Evolutionary conservation across 495 filamentous ascomycete genomes (phyloP).

Genomic region (Neurospora africana): DNA sequence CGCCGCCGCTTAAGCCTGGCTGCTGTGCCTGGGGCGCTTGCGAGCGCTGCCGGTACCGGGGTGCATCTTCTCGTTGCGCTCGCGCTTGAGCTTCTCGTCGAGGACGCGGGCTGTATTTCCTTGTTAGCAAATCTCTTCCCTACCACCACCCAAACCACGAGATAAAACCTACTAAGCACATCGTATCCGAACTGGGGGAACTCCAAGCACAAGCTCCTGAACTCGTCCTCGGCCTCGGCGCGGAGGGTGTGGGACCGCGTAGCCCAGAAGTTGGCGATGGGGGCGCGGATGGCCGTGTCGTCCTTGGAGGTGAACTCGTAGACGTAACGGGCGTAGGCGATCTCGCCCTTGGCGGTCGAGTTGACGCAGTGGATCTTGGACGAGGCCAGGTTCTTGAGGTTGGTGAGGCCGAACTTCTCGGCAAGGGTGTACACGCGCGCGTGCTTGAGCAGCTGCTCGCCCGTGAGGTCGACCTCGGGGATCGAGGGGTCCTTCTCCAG

Average conservation of each 20-base stretch:
- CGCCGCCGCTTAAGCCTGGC: slow-evolving; percentile 1
- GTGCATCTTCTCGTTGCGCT: slow-evolving; percentile 42
- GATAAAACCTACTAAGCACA: slow-evolving; percentile 51
- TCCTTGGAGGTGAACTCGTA: slow-evolving; percentile 63
- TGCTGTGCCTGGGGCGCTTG: slow-evolving; percentile 42
- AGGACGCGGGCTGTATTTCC: slow-evolving; percentile 39
- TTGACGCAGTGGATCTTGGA: slow-evolving; percentile 84
- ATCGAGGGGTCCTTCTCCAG: slow-evolving; percentile 49
- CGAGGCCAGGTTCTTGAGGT: slow-evolving; percentile 68
- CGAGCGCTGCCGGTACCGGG: slow-evolving; percentile 35
- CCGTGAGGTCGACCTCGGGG: slow-evolving; percentile 55
- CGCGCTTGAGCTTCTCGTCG: slow-evolving; percentile 50
- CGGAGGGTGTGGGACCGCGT: slow-evolving; percentile 67
- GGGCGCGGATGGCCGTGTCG: slow-evolving; percentile 65
- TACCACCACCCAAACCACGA: background rate
- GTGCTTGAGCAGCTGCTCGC: slow-evolving; percentile 71
- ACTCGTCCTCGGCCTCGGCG: slow-evolving; percentile 72
- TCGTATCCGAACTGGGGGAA: slow-evolving; percentile 87
- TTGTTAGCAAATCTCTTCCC: background rate
- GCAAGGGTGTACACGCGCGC: slow-evolving; percentile 83
- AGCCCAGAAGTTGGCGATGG: slow-evolving; percentile 88
- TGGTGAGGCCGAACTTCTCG: slow-evolving; percentile 61
- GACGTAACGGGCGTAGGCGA: slow-evolving; percentile 81
- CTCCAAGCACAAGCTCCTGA: slow-evolving; percentile 71
- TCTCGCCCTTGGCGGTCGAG: slow-evolving; percentile 75